Percentiles rank a stretch among this genome's conserved stretches.
phyloP scores from a whole-genome alignment of 805 yeast genomes.

The Saccharomycopsis fibuligera region DNA sequence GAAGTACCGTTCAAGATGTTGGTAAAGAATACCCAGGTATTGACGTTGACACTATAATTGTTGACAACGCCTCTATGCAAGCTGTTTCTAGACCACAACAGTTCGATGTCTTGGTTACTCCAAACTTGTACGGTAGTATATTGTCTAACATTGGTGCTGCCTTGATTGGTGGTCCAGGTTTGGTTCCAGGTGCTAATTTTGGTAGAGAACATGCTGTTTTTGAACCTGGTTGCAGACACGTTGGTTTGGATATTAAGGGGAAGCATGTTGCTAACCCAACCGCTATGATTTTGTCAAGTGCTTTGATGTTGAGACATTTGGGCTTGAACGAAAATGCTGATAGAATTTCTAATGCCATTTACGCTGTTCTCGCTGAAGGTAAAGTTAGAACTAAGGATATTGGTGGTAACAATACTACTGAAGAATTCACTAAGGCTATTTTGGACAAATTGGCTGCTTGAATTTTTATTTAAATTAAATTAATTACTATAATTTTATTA shows the following conservation, averaged over 20 bases:
- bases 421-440: constrained; percentile 72
- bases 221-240: constrained; percentile 99
- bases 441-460: constrained; percentile 2
- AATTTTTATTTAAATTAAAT: no score
- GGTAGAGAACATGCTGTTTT: constrained; percentile 96
- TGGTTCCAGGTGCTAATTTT: constrained; percentile 99
- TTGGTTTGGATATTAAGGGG: constrained; percentile 93
- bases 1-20: constrained; percentile 82
- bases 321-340: constrained; percentile 83
- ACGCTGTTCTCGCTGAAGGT: constrained; percentile 86
- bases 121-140: constrained; percentile 98
- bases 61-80: constrained; percentile 91
- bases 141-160: constrained; percentile 97
- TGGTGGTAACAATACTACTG: constrained; percentile 84
- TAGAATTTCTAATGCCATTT: constrained; percentile 82
- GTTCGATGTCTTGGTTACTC: constrained; percentile 85
- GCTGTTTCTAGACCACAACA: constrained; percentile 74
- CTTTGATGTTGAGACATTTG: constrained; percentile 91
- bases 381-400: constrained; percentile 80
- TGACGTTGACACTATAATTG: constrained; percentile 74
- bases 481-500: no score
- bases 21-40: constrained; percentile 81
- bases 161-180: constrained; percentile 96
- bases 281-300: constrained; percentile 88
- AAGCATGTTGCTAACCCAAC: constrained; percentile 96